Conservation (phyloP, 306 rosid species). For the Lablab purpureus region DNA sequence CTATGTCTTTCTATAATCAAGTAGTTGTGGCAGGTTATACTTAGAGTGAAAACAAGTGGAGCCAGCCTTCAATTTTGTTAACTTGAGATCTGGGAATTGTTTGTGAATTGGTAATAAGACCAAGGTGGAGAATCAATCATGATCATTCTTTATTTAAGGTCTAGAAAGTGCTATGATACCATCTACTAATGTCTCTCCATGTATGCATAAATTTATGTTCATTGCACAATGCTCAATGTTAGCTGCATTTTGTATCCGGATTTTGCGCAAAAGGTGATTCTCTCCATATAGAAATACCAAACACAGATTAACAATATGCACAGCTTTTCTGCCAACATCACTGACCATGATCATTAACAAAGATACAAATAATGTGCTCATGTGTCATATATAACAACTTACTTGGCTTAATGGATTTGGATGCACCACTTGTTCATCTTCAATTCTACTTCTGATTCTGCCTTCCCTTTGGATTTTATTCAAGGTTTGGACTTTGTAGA, state of each 20-base stretch:
- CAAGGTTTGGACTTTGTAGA: constrained; percentile 33
- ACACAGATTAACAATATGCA: constrained; percentile 26
- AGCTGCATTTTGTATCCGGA: constrained; percentile 32
- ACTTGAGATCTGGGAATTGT: constrained; percentile 12
- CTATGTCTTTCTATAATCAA: not conserved
- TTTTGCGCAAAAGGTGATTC: constrained; percentile 34
- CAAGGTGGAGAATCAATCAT: constrained; percentile 23
- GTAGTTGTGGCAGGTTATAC: not conserved
- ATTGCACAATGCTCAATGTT: constrained; percentile 52
- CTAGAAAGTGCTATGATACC: constrained; percentile 27
- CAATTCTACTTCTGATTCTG: constrained; percentile 32
- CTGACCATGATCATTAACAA: constrained; percentile 11
- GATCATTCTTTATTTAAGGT: constrained; percentile 28
- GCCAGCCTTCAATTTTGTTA: constrained; percentile 38
- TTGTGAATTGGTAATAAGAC: constrained; percentile 25
- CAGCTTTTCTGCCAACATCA: constrained; percentile 36
- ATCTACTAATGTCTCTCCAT: constrained; percentile 12
- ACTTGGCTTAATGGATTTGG: constrained; percentile 32
- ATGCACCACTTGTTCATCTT: constrained; percentile 40
- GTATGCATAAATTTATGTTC: constrained; percentile 24
- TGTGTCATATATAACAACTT: constrained; percentile 15
- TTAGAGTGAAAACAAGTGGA: constrained; percentile 32
- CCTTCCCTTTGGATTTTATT: not conserved
- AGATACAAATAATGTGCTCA: not conserved
- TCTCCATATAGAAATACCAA: constrained; percentile 27